phyloP scores from a whole-genome alignment of 345 rosid genomes.

The Syzygium jambos region DNA sequence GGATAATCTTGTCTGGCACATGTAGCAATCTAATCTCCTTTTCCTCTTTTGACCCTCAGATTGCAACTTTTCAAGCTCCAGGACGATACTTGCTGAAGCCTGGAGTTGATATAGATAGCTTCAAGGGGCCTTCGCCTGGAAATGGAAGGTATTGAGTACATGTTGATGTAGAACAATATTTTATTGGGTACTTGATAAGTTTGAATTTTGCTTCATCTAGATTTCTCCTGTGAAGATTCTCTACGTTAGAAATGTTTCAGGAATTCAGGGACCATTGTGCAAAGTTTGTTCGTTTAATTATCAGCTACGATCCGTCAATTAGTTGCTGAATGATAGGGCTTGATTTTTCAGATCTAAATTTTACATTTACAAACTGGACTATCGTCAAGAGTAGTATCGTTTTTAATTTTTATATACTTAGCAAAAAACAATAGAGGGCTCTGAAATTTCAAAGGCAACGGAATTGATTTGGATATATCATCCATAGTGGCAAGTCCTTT shows the following conservation, averaged over 20 bases:
- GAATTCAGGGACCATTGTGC: neutral
- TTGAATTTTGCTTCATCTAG: neutral
- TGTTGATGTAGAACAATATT: neutral
- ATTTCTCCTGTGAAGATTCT: neutral
- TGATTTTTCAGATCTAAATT: neutral
- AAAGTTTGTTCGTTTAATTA: neutral
- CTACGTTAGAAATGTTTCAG: neutral
- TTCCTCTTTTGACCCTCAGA: constrained; percentile 28
- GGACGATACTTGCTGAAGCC: constrained; percentile 75
- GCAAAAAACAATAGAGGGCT: neutral
- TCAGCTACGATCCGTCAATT: neutral
- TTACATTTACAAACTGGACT: neutral
- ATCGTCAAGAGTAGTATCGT: neutral
- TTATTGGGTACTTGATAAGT: neutral
- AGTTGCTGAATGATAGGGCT: neutral
- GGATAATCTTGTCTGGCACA: constrained; percentile 1
- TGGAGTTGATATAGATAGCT: constrained; percentile 51
- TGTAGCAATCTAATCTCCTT: constrained; percentile 9
- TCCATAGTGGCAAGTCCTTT: neutral
- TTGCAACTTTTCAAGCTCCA: constrained; percentile 73
- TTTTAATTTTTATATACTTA: neutral
- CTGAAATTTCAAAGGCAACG: neutral
- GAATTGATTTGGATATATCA: neutral
- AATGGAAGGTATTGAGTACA: constrained; percentile 56
- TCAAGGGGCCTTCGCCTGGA: constrained; percentile 51